Evolutionary conservation across 2,329 filamentous ascomycete species (phyloP), one percentile per base, ranked within the genome.

Genomic region (Cytospora mali): DNA sequence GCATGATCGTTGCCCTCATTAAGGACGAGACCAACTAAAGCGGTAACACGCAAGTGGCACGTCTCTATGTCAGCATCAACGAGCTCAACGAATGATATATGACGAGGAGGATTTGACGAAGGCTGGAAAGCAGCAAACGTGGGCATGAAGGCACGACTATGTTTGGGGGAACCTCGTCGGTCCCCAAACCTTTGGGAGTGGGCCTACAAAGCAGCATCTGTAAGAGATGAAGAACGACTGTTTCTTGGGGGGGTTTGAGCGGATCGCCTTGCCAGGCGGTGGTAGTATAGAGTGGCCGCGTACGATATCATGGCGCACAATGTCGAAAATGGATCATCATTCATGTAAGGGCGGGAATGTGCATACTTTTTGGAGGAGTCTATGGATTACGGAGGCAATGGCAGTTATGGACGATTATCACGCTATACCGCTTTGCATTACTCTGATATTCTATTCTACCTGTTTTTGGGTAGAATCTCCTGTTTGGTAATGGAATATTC

Each of bases 1-100:
- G 91, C 88, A 96, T 95, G 91, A 95, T 95, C 71, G 94, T 97
- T 68, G 94, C 95, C 69, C 85, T 99, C 67, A 99, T 99, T 82
- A 89, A 90, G 74, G 95, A 98, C 78, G 95, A 99, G 81, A 87
- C 90, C 65, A 86, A 93, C 79, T 96, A 89, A 88, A 62, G 55
- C 31, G 46, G 50, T 54, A 23, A n/a, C 18, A 42, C 58, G 18
- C 21, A 18, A 54, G 31, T 39, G 39, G 27, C 23, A 7, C 23
- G 42, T 60, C 50, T 54, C 58, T 54, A 33, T 42, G 58, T 42
- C 55, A 52, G 28, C 51, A 39, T 54, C 58, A n/a, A 21, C 39
- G 21, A 28, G 35, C 28, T 46, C 48, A 39, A 54, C 46, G 58
- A 23, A 54, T 14, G 35, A 25, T 16, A 16, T 50, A 25, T 31